Base-by-base conservation (phyloP, 2,329 filamentous ascomycete genomes). In the Neopestalotiopsis sp. region DNA sequence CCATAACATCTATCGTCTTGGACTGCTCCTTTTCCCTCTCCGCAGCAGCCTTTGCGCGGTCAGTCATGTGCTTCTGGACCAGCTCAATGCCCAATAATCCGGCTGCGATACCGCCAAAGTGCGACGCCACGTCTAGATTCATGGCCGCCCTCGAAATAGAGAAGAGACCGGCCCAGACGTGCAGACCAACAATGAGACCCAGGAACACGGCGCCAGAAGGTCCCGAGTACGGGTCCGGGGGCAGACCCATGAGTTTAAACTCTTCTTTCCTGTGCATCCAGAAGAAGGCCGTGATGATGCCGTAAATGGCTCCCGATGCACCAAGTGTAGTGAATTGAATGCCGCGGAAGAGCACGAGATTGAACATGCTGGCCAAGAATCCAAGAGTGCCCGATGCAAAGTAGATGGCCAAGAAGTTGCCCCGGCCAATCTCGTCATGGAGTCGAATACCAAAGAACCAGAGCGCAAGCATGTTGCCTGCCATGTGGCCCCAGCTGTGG, bases 401-500 rank as follows among this genome's bases (percentile, higher is more conserved):
- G 78, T 91, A 93, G 40, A 93, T 80, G n/a, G 90, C 86, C 24
- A 94, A 80, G 79, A 94, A 94, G 67, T 88, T 85, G 14, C 87
- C 90, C 12, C 92, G 85, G 12, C 91, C 92, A 32, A 94, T 81
- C 73, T 94, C 90, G 70, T 93, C 90, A 79, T 93, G 91, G 42
- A 94, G 82, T 1, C 86, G 83, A 10, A 86, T 86, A 30, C 92
- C 93, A 20, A 94, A 83, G 74, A 93, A 82, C 83, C 85, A 91
- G 4, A 95, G 82, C 56, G 87, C 82, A 9, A 85, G 73, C 87
- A 93, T 90, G 80, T 95, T 95, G 57, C 84, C 76, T 30, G 84
- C 69, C 49, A 93, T 77, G 78, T 96, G 93, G 61, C 79, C 75
- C 20, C 90, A 72, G 3, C 79, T 81, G 67, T 92, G 88, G 81